Percentiles rank a stretch among this genome's conserved stretches.
phyloP scores from a whole-genome alignment of 2,329 filamentous ascomycete genomes.

The Rhynchosporium agropyri region DNA sequence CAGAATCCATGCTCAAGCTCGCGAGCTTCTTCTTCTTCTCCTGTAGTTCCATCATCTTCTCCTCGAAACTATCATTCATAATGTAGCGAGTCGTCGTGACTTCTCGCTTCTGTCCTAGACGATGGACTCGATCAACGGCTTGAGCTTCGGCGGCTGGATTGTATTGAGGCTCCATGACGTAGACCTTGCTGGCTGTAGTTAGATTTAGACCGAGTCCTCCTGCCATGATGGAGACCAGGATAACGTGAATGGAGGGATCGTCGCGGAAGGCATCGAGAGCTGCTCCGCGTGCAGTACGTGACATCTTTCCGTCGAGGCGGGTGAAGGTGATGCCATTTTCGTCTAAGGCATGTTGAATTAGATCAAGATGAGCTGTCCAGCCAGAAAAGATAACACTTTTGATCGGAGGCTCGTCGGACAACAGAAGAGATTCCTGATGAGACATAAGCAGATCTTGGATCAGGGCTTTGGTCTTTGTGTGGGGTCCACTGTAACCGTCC shows the following conservation, averaged over 20 bases:
- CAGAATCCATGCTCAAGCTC: slow-evolving; percentile 77
- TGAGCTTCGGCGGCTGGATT: slow-evolving; percentile 95
- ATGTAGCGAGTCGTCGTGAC: slow-evolving; percentile 88
- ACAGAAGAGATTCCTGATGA: slow-evolving; percentile 61
- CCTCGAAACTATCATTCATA: slow-evolving; percentile 89
- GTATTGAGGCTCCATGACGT: slow-evolving; percentile 98
- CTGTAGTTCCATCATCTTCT: slow-evolving; percentile 88
- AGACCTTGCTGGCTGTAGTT: slow-evolving; percentile 82
- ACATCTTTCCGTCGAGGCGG: slow-evolving; percentile 91
- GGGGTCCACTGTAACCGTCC: slow-evolving; percentile 77
- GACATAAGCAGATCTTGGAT: slow-evolving; percentile 71
- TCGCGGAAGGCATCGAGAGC: slow-evolving; percentile 80
- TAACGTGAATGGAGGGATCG: slow-evolving; percentile 71
- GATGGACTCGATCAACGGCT: slow-evolving; percentile 89
- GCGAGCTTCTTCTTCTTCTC: slow-evolving; percentile 92
- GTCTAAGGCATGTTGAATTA: slow-evolving; percentile 81
- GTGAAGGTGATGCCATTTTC: slow-evolving; percentile 67
- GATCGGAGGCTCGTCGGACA: slow-evolving; percentile 65
- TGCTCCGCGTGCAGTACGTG: slow-evolving; percentile 68
- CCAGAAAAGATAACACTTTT: slow-evolving; percentile 94
- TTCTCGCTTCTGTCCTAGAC: slow-evolving; percentile 84
- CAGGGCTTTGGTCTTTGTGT: slow-evolving; percentile 87
- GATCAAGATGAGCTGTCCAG: slow-evolving; percentile 94
- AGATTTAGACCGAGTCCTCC: slow-evolving; percentile 91
- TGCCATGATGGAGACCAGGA: slow-evolving; percentile 89